Percentiles rank a stretch among this genome's conserved stretches.
phyloP scores from a whole-genome alignment of 2,329 filamentous ascomycete species.

The Lecanosticta acicola region DNA sequence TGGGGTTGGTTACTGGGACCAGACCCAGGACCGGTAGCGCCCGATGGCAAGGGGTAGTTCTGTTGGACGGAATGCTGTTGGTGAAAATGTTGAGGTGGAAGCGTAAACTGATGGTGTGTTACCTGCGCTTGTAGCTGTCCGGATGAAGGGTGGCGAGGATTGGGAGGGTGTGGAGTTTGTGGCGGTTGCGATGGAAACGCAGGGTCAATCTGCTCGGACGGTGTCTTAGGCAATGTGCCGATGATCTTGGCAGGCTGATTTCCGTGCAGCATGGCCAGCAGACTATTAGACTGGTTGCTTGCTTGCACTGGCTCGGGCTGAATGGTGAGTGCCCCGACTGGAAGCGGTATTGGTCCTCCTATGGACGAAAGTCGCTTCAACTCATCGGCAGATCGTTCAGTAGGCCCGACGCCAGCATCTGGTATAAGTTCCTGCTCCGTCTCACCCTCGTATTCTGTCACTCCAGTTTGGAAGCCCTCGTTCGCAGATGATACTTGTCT shows the following conservation, averaged over 20 bases:
- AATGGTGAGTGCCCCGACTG: neutral
- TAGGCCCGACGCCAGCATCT: constrained; percentile 11
- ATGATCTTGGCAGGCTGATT: constrained; percentile 22
- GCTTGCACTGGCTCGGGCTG: constrained; percentile 10
- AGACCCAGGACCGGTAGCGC: too few species aligned
- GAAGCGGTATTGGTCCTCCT: constrained; percentile 33
- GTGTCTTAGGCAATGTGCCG: constrained; percentile 31
- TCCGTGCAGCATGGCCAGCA: constrained; percentile 53
- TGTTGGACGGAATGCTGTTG: too few species aligned
- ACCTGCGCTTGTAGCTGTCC: constrained; percentile 45
- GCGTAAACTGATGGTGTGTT: constrained; percentile 46
- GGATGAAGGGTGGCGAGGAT: constrained; percentile 41
- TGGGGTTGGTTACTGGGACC: constrained; percentile 21
- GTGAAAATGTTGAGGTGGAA: constrained; percentile 36
- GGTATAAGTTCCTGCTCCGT: constrained; percentile 11
- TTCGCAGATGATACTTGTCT: constrained; percentile 10
- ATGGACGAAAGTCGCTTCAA: constrained; percentile 49
- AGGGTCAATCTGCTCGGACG: constrained; percentile 49
- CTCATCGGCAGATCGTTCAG: constrained; percentile 32
- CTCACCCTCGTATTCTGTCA: constrained; percentile 20
- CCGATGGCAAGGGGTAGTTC: too few species aligned
- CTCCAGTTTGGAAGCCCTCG: constrained; percentile 10
- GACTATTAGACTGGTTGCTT: constrained; percentile 42
- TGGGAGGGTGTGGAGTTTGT: constrained; percentile 51
- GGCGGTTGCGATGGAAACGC: constrained; percentile 46